phyloP scores from a whole-genome alignment of 2,329 filamentous ascomycete species.

The Neopestalotiopsis sp. region DNA sequence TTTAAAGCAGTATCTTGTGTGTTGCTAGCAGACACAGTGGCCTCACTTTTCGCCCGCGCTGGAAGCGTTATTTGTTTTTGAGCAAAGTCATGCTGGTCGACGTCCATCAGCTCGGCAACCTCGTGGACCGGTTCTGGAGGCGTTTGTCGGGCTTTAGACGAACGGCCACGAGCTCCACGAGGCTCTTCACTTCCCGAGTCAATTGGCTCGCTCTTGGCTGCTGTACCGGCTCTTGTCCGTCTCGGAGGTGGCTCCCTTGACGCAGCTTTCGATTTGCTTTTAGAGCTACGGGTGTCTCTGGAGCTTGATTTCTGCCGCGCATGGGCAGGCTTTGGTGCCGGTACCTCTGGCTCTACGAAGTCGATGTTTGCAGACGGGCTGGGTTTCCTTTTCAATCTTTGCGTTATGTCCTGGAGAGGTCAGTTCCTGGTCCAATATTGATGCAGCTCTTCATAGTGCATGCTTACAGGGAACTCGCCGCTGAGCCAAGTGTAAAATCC shows the following conservation, averaged over 20 bases:
- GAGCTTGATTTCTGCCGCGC: slow-evolving; percentile 13
- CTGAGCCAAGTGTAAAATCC: slow-evolving; percentile 56
- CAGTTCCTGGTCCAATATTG: slow-evolving; percentile 13
- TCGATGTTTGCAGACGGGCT: background rate
- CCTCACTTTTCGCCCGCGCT: slow-evolving; percentile 2
- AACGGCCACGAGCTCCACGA: slow-evolving; percentile 13
- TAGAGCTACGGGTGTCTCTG: slow-evolving; percentile 4
- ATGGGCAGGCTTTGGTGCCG: slow-evolving; percentile 1
- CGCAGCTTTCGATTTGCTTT: slow-evolving; percentile 14
- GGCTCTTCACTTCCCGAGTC: slow-evolving; percentile 19
- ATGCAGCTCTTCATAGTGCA: background rate
- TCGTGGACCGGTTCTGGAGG: background rate
- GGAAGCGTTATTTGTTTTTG: slow-evolving; percentile 12
- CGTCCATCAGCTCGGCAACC: slow-evolving; percentile 6
- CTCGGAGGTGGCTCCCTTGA: background rate
- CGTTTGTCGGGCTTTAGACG: background rate
- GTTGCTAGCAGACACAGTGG: background rate
- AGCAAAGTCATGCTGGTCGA: slow-evolving; percentile 21
- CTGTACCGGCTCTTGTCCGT: slow-evolving; percentile 14
- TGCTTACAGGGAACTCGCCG: slow-evolving; percentile 45
- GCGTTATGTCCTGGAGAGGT: slow-evolving; percentile 23
- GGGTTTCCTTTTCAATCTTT: slow-evolving; percentile 26
- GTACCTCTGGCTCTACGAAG: slow-evolving; percentile 12
- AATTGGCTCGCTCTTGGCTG: background rate
- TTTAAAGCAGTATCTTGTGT: slow-evolving; percentile 19